A percentile compares a stretch with the other conserved stretches of the same genome.
These are phyloP conservation scores for Fusarium newnesense DNA, from an alignment of 2,329 filamentous ascomycete genomes.

Conservation along the genomic window DNA sequence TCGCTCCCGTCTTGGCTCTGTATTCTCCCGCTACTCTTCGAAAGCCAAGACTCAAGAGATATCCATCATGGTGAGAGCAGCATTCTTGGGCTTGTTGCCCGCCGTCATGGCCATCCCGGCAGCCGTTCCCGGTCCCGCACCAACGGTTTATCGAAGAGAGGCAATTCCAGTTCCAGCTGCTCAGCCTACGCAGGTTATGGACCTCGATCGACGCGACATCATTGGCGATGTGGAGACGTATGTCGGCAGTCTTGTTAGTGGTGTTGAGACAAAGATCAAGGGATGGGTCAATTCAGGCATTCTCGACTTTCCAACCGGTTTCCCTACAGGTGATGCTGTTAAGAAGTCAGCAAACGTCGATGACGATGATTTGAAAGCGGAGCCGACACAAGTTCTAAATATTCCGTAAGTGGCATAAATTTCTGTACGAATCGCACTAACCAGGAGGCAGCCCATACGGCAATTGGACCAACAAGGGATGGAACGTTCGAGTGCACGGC, in stretches of 20 bases:
- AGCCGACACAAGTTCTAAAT: slow-evolving; percentile 77
- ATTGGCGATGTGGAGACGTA: slow-evolving; percentile 60
- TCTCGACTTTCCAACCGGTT: slow-evolving; percentile 73
- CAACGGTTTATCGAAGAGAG: slow-evolving; percentile 23
- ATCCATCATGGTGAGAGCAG: slow-evolving; percentile 32
- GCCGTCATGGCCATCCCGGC: slow-evolving; percentile 38
- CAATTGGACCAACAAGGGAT: slow-evolving; percentile 83
- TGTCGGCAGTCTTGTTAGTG: slow-evolving; percentile 60
- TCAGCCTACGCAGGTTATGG: slow-evolving; percentile 39
- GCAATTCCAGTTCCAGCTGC: slow-evolving; percentile 28
- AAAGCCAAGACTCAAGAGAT: neutral
- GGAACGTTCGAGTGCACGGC: slow-evolving; percentile 81
- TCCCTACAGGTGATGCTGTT: slow-evolving; percentile 71
- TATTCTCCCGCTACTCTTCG: neutral
- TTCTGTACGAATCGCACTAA: neutral
- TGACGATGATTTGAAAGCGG: slow-evolving; percentile 65
- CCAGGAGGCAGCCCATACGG: slow-evolving; percentile 63
- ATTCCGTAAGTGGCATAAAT: slow-evolving; percentile 59
- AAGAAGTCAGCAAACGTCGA: slow-evolving; percentile 69
- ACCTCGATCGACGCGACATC: slow-evolving; percentile 48
- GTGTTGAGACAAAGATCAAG: slow-evolving; percentile 65
- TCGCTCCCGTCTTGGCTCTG: neutral
- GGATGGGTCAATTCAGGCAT: slow-evolving; percentile 72
- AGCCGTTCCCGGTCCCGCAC: slow-evolving; percentile 36
- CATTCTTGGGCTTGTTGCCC: slow-evolving; percentile 39